Base-by-base conservation (phyloP, 1,284 basidiomycete species). In the Flammula alnicola region DNA sequence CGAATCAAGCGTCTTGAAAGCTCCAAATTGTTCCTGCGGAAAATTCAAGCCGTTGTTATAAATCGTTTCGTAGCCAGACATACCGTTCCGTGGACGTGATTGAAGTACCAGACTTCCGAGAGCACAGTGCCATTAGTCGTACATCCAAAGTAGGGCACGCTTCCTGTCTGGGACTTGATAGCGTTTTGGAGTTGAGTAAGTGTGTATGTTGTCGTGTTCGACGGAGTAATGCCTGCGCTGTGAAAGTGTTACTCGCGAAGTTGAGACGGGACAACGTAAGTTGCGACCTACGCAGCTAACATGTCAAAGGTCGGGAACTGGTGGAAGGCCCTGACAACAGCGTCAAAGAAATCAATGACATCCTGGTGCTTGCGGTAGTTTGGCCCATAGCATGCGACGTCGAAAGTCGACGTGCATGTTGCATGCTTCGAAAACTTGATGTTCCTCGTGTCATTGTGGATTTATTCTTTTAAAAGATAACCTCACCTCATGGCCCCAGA, bases 361-460 rank as follows among this genome's bases (percentile, higher is more conserved):
- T 91, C 86, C 60, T 84, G 77, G 60, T 86, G 72, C 55, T 82
- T 69, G 58, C 75, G 67, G 67, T 89, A 88, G 30, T 70, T 68
- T 10, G 75, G 65, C 7, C 80, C 82, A 57, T 89, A 90, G 67
- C 88, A 90, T 23, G 78, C 73, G 37, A 83, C 69, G 59, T 91
- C 84, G 57, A 87, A 90, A 5, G 88, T 90, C 2, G 85, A 88
- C 40, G 85, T 90, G 70, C 89, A 91, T 3, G 88, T 91, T 25
- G 84, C 88, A 59, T 92, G 64, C 49, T 66, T 66, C 2, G 64
- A 62, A 32, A 66, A 66, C 63, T 66, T 26, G 16, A 4, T 14
- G 4, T 44, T 2, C 25, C n/a, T n/a, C 12, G 31, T 12, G 5
- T 29, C 6, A 20, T 23, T 9, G n/a, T n/a, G n/a, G n/a, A n/a